Conservation (phyloP, 176 grass and related monocot genomes). For the Tillandsia leiboldiana region DNA sequence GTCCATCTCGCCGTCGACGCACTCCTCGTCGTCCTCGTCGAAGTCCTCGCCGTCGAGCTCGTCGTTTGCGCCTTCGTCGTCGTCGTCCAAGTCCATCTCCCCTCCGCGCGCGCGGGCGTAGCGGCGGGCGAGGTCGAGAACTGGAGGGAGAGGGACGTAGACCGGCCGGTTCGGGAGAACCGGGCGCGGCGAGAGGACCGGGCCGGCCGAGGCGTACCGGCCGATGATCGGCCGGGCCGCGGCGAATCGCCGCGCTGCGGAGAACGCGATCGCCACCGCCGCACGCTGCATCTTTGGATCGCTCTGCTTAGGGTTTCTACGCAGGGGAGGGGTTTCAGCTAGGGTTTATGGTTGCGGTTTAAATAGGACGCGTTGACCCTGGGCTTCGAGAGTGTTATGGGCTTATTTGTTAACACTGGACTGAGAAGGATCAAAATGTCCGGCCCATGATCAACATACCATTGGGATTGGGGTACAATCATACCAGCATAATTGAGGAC, state of each 20-base stretch:
- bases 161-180: neutral
- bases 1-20: neutral
- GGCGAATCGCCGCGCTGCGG: slow-evolving; percentile 6
- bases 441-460: too few species aligned
- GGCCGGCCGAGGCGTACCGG: neutral
- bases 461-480: too few species aligned
- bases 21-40: neutral
- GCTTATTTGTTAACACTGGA: too few species aligned
- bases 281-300: too few species aligned
- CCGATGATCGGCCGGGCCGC: neutral
- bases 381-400: too few species aligned
- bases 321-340: too few species aligned
- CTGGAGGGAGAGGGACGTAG: neutral
- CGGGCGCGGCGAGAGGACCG: slow-evolving; percentile 1
- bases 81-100: neutral
- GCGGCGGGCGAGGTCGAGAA: slow-evolving; percentile 8
- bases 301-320: too few species aligned
- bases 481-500: neutral
- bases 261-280: slow-evolving; percentile 12
- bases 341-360: too few species aligned
- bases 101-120: slow-evolving; percentile 8
- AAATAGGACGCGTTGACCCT: too few species aligned
- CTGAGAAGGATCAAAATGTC: too few species aligned
- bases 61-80: neutral
- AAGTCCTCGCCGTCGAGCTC: neutral